Evolutionary conservation across 1,139 yeast species (phyloP), one percentile per base, ranked within the genome.

Genomic region (Blastobotrys aristatus): DNA sequence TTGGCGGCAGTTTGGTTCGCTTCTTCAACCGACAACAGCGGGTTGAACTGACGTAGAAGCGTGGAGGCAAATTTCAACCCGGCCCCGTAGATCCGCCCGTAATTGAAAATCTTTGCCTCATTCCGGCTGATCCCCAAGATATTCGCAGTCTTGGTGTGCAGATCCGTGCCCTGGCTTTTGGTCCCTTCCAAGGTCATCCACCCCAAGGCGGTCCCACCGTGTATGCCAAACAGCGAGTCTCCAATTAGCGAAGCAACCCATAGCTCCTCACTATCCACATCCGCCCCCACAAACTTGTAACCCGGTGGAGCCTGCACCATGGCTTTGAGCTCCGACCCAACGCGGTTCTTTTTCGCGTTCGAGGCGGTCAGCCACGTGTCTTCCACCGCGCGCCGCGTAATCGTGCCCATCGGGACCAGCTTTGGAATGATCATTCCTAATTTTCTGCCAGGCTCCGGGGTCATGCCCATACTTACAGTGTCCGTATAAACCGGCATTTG

Each of bases 131-230:
- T 92, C 0, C 96, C 95, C 61, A 94, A 68, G 56, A 94, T 90
- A 22, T 75, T 75, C 0, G 98, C 97, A 0, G 98, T 94, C 58
- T 87, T 89, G 1, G 97, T 89, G 63, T 94, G 99, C 55, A 94
- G 69, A 67, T 94, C 99, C 0, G 98, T 94, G 10, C 90, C 94
- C 50, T 85, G 92, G 49, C 71, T 72, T 66, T 94, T 94, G 20
- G 92, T 83, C 16, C 99, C 99, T 71, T 94, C 99, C 47, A 94
- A 73, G 1, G 97, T 90, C 99, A 94, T 94, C 98, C 98, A 94
- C 0, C 98, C 97, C 47, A 94, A 75, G 0, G 97, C 96, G 0
- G 98, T 88, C 14, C 95, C 95, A 2, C 98, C 99, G 64, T 94
- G 99, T 35, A 86, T 71, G 44, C 83, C 80, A 65, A 92, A 87